Percentiles rank a stretch among this genome's conserved stretches.
Conservation (phyloP, 192 early-diverging fungal genomes). For the Gamsiella multidivaricata region DNA sequence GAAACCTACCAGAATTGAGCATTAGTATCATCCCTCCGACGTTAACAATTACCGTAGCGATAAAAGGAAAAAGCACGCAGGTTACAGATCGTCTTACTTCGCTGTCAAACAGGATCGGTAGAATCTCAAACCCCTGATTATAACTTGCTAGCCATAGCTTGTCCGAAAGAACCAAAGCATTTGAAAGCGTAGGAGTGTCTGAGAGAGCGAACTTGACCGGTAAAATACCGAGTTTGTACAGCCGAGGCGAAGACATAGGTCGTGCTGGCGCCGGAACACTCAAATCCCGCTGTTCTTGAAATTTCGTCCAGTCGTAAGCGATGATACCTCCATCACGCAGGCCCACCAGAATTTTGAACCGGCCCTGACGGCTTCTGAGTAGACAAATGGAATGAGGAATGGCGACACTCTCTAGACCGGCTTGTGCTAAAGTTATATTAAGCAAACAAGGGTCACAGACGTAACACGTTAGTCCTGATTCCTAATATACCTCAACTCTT, state of each 20-base stretch:
- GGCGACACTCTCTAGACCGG: conserved; percentile 17
- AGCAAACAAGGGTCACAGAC: not conserved
- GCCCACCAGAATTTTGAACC: conserved; percentile 29
- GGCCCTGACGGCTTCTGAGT: not conserved
- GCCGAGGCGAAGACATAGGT: conserved; percentile 10
- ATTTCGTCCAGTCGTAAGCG: conserved; percentile 21
- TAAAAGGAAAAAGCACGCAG: no score
- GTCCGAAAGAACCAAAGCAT: conserved; percentile 27
- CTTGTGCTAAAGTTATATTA: conserved; percentile 12
- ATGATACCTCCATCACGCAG: conserved; percentile 40
- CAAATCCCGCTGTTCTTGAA: no score
- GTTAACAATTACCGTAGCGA: not conserved
- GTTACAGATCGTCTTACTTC: conserved; percentile 27
- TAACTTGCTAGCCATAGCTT: conserved; percentile 24
- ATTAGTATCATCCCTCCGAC: not conserved
- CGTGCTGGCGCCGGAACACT: not conserved
- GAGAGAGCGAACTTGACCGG: conserved; percentile 28
- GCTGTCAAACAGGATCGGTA: conserved; percentile 26
- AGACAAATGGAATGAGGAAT: conserved; percentile 39
- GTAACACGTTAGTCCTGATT: no score
- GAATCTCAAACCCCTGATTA: conserved; percentile 16
- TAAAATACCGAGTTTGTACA: conserved; percentile 28
- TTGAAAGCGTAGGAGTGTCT: not conserved
- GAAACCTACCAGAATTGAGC: conserved; percentile 16
- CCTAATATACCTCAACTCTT: no score